These are phyloP conservation scores for Dorcoceras hygrometricum DNA, from an alignment of 257 asterid genomes.

Conservation along the genomic window DNA sequence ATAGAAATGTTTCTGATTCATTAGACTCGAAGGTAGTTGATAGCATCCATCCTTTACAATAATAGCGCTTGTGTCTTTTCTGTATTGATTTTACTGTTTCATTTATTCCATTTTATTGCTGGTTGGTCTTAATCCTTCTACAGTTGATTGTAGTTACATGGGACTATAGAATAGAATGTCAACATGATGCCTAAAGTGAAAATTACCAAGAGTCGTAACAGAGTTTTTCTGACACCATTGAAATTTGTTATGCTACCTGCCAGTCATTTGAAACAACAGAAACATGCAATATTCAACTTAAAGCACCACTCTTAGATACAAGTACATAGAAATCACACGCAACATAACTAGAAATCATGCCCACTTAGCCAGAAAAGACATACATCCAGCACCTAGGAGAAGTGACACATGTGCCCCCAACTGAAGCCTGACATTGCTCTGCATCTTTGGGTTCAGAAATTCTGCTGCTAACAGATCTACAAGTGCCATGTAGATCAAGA, in stretches of 20 bases:
- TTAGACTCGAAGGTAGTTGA: no score
- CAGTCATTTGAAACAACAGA: no score
- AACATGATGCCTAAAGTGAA: background rate
- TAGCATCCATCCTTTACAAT: no score
- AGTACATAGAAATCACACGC: background rate
- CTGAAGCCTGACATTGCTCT: slow-evolving; percentile 40
- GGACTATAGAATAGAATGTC: background rate
- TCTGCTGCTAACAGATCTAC: slow-evolving; percentile 60
- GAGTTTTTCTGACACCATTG: background rate
- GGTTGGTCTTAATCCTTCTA: no score
- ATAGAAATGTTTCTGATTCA: no score
- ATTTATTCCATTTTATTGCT: no score
- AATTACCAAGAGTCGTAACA: background rate
- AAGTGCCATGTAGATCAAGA: slow-evolving; percentile 56
- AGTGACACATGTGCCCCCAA: slow-evolving; percentile 43
- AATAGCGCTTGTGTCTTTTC: no score
- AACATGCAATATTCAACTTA: background rate
- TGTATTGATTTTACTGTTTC: no score
- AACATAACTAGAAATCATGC: slow-evolving; percentile 27
- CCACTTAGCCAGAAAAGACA: slow-evolving; percentile 60
- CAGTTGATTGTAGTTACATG: no score
- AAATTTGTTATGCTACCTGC: background rate
- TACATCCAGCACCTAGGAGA: slow-evolving; percentile 52
- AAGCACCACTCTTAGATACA: background rate
- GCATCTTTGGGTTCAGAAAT: slow-evolving; percentile 47